phyloP scores from a whole-genome alignment of 345 rosid species.

The Mallotus nudiflorus region DNA sequence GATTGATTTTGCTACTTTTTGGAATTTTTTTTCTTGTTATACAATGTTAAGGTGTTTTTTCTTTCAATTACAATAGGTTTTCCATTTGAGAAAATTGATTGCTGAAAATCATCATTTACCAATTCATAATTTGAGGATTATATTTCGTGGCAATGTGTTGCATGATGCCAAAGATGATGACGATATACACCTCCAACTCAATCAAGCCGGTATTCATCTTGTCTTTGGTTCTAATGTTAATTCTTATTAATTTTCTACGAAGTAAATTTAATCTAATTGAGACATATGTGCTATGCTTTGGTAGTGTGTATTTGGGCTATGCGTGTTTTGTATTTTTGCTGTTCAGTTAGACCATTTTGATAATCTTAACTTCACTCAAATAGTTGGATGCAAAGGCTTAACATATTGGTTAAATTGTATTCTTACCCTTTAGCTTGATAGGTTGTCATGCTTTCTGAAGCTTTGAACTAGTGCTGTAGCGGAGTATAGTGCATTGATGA shows the following conservation, averaged over 20 bases:
- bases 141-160: conserved; percentile 64
- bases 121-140: conserved; percentile 58
- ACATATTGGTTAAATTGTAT: too few relatives aligned
- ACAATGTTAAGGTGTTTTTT: conserved; percentile 1
- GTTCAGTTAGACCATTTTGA: too few relatives aligned
- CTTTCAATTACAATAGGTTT: conserved; percentile 44
- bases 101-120: conserved; percentile 52
- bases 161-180: conserved; percentile 61
- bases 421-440: too few relatives aligned
- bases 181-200: conserved; percentile 49
- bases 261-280: neutral
- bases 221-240: neutral
- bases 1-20: neutral
- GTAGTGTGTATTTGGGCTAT: too few relatives aligned
- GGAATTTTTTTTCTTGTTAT: too few relatives aligned
- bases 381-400: too few relatives aligned
- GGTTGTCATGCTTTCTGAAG: too few relatives aligned
- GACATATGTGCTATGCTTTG: too few relatives aligned
- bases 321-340: too few relatives aligned
- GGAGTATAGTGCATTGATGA: too few relatives aligned
- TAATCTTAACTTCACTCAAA: too few relatives aligned
- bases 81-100: conserved; percentile 62
- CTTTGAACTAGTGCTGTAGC: too few relatives aligned
- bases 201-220: conserved; percentile 44
- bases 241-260: neutral